These are phyloP conservation scores for Ogataea methanolica DNA, from an alignment of 805 yeast species.

Conservation along the genomic window DNA sequence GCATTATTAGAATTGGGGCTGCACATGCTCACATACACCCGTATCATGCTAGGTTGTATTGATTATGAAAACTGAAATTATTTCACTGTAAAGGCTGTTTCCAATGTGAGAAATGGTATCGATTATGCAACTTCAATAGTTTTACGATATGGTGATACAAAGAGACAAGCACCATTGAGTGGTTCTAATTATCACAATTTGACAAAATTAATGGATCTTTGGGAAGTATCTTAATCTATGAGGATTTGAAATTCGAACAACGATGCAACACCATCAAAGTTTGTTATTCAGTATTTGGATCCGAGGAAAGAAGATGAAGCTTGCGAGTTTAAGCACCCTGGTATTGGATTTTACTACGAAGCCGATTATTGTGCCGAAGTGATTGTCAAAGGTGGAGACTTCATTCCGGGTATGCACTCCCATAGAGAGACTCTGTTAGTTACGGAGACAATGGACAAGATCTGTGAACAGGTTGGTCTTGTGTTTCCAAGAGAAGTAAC, in stretches of 20 bases:
- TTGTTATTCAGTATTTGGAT: conserved; percentile 32
- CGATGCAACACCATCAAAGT: conserved; percentile 24
- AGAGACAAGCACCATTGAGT: conserved; percentile 37
- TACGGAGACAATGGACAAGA: conserved; percentile 43
- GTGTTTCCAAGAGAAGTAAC: conserved; percentile 34
- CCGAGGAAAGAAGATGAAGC: conserved; percentile 18
- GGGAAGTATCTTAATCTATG: conserved; percentile 14
- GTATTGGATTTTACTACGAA: conserved; percentile 50
- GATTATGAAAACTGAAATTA: conserved; percentile 26
- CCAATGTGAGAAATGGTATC: conserved; percentile 37
- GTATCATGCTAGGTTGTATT: conserved; percentile 33
- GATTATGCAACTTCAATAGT: conserved; percentile 38
- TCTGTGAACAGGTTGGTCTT: conserved; percentile 40
- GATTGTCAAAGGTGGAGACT: conserved; percentile 34
- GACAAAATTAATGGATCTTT: conserved; percentile 15
- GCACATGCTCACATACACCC: conserved; percentile 43
- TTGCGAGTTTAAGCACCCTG: conserved; percentile 29
- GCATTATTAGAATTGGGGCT: conserved; percentile 53
- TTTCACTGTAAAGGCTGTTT: conserved; percentile 26
- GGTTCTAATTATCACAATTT: conserved; percentile 15
- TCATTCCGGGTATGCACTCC: conserved; percentile 29
- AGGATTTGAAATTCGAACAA: conserved; percentile 9
- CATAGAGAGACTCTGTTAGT: conserved; percentile 43
- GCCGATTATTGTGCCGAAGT: conserved; percentile 50
- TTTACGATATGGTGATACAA: conserved; percentile 30